A percentile compares a stretch with the other conserved stretches of the same genome.
These are phyloP conservation scores for Pestalotiopsis sp. DNA, from an alignment of 2,329 filamentous ascomycete species.

Conservation along the genomic window DNA sequence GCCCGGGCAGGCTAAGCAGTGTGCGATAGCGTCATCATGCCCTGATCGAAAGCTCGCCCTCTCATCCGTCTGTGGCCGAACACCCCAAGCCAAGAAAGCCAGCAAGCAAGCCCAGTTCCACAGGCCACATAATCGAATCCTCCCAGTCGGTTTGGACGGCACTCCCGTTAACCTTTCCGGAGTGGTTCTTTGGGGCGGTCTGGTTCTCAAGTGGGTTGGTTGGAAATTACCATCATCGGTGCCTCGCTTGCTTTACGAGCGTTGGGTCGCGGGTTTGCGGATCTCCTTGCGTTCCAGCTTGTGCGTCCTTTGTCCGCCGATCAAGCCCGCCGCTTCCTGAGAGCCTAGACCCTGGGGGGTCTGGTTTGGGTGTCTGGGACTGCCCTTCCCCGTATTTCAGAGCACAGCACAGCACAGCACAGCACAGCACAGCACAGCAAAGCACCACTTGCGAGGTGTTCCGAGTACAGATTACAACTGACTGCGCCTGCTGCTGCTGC, in stretches of 20 bases:
- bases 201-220: conserved; percentile 6
- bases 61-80: background rate
- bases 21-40: background rate
- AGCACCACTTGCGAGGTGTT: background rate
- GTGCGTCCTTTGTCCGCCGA: background rate
- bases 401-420: background rate
- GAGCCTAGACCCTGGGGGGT: background rate
- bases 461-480: background rate
- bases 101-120: conserved; percentile 5
- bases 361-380: background rate
- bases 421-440: background rate
- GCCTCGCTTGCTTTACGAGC: background rate
- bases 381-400: background rate
- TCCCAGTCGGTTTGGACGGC: conserved; percentile 2
- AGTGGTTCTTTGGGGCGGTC: background rate
- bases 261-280: background rate
- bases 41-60: background rate
- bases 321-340: background rate
- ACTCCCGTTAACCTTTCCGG: background rate
- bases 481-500: background rate
- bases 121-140: conserved; percentile 10
- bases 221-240: background rate
- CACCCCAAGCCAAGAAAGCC: background rate
- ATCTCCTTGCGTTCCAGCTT: background rate
- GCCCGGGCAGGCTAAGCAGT: background rate